A percentile compares a stretch with the other conserved stretches of the same genome.
Evolutionary conservation across 2,329 filamentous ascomycete species (phyloP).

Genomic region (Arthrobotrys sinensis): DNA sequence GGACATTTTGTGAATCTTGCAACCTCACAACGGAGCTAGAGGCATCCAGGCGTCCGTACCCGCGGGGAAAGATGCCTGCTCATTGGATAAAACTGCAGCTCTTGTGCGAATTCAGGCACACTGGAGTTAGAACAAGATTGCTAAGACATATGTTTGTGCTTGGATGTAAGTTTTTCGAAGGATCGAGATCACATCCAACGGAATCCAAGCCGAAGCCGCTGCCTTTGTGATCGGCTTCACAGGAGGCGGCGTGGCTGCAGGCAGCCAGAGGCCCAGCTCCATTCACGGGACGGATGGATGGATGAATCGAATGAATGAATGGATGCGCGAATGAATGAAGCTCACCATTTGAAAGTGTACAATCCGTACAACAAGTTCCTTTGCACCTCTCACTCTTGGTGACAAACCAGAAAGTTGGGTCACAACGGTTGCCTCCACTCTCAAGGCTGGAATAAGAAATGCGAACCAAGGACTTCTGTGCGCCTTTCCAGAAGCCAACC

Average conservation of each 20-base stretch:
- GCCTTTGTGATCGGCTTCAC: slow-evolving; percentile 34
- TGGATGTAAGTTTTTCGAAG: slow-evolving; percentile 14
- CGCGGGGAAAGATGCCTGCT: slow-evolving; percentile 51
- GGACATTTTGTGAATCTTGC: slow-evolving; percentile 53
- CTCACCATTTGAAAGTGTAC: slow-evolving; percentile 7
- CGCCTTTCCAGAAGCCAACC: slow-evolving; percentile 49
- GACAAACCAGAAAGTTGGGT: slow-evolving; percentile 26
- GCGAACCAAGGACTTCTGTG: slow-evolving; percentile 47
- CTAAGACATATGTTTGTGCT: slow-evolving; percentile 44
- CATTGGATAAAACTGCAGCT: slow-evolving; percentile 41
- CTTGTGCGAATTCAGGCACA: slow-evolving; percentile 48
- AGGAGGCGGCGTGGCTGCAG: slow-evolving; percentile 45
- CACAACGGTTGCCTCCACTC: slow-evolving; percentile 20
- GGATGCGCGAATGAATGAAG: slow-evolving; percentile 15
- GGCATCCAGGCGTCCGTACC: slow-evolving; percentile 47
- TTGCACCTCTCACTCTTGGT: slow-evolving; percentile 16
- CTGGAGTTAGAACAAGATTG: slow-evolving; percentile 39
- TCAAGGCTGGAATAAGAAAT: slow-evolving; percentile 18
- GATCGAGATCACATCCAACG: slow-evolving; percentile 41
- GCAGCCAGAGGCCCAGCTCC: slow-evolving; percentile 44
- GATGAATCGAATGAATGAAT: slow-evolving; percentile 2
- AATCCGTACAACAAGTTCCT: slow-evolving; percentile 37
- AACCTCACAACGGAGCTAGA: slow-evolving; percentile 50
- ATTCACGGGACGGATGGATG: slow-evolving; percentile 17
- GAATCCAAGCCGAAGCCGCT: slow-evolving; percentile 44